Conservation (phyloP, 441 rosid species). For the Jatropha multifida region DNA sequence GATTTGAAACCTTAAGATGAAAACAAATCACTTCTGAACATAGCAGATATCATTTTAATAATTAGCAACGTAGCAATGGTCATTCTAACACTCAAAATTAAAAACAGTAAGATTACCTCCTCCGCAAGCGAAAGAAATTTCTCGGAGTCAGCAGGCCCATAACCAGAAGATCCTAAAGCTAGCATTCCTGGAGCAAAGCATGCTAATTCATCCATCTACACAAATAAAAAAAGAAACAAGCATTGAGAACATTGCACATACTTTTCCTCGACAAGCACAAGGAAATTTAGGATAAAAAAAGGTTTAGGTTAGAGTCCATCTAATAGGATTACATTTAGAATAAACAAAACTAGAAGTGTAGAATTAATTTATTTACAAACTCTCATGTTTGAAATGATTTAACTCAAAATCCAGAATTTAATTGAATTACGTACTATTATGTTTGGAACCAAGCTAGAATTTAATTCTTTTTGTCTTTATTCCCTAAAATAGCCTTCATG, state of each 20-base stretch:
- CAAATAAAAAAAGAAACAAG: constrained; percentile 12
- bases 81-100: background rate
- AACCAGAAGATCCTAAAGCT: constrained; percentile 92
- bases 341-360: too few species aligned
- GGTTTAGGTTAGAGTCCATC: background rate
- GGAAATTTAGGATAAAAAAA: background rate
- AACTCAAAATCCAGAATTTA: too few species aligned
- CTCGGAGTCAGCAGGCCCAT: constrained; percentile 64
- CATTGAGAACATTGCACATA: background rate
- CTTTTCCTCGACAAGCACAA: background rate
- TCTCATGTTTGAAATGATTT: too few species aligned
- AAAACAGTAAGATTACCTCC: constrained; percentile 56
- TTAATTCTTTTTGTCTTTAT: too few species aligned
- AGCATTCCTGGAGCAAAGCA: constrained; percentile 99
- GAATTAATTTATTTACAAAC: too few species aligned
- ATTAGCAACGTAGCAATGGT: background rate
- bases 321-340: too few species aligned
- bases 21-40: background rate
- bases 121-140: constrained; percentile 83
- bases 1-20: background rate
- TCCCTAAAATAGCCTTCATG: too few species aligned
- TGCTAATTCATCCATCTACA: constrained; percentile 99
- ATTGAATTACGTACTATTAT: too few species aligned
- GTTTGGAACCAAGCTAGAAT: too few species aligned
- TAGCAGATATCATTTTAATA: background rate